Evolutionary conservation across 2,329 filamentous ascomycete genomes (phyloP), one percentile per base, ranked within the genome.

Genomic region (Colletotrichum sp.): DNA sequence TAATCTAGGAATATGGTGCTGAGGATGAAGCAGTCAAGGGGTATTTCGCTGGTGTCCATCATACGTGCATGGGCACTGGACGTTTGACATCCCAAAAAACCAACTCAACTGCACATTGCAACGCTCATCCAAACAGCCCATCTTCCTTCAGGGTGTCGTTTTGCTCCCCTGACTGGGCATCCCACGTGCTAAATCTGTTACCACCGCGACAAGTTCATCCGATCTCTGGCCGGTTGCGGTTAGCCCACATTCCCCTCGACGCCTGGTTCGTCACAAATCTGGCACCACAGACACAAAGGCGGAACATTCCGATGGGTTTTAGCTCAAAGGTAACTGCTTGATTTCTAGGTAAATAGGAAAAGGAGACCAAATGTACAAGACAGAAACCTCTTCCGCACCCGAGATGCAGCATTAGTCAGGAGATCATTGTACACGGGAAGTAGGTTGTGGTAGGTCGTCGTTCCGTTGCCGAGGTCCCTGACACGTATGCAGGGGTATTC

Each of bases 361-460:
- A 78, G 65, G 64, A 75, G 79, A 78, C 77, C 79, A 80, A 75
- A 79, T 80, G 78, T 79, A 80, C 82, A 82, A 80, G 79, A 79
- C 77, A 77, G 75, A 78, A 78, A 78, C 76, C 74, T 78, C 78
- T 79, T 79, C 77, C 79, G 74, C 79, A 79, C 77, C 78, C 68
- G 79, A 81, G 82, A 83, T 79, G 80, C 80, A 84, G 81, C 80
- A 85, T 84, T 85, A 85, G 82, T 83, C 82, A 84, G 82, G 78
- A 78, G 80, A 81, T 85, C 84, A 84, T 85, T 85, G 84, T 86
- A 86, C 84, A 86, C 78, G 80, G 83, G 82, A 81, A 80, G 80
- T 79, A 77, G 76, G 76, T 80, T 79, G 80, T 81, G 80, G 79
- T 79, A 78, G 68, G 65, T 78, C 79, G 48, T 77, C 76, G 76